Base-by-base conservation (phyloP, 345 rosid genomes). In the Garcia nutans region DNA sequence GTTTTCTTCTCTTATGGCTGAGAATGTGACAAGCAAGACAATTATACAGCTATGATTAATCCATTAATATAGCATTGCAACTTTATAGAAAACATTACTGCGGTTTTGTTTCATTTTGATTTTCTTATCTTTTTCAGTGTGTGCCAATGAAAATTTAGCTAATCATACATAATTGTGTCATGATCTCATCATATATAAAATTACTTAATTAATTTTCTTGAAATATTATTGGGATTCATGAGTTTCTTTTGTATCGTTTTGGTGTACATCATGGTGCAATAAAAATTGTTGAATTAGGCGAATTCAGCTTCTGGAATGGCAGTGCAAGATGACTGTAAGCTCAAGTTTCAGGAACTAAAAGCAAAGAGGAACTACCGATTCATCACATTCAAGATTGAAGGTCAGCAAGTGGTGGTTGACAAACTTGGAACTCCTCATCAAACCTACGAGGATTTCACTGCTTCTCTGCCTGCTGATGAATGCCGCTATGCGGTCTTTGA, bases 271-370 rank as follows among this genome's bases (percentile, higher is more conserved):
- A 37, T 37, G 55, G 13, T 42, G 24, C 16, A 16, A 61, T 13
- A 19, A 60, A n/a, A 47, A 61, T 10, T n/a, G 3, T 62, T 42
- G 80, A 65, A 24, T 7, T 74, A 95, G 99, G 91, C 99, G 70
- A 95, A 95, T 61, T 84, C 99, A 76, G 93, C 90, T 20, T 95
- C 99, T 23, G 99, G 99, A 81, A 93, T 93, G 99, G 96, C 93
- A 72, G 97, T 95, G 70, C 82, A 85, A 2, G 99, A 95, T 54
- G 96, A 88, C 6, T 95, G 99, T 79, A 93, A 95, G 94, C 87
- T 90, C 49, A 95, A 78, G 81, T 95, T 95, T 77, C 61, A 84
- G 83, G 99, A 95, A 78, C 91, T 95, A 61, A 95, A 95, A 76
- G 78, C 97, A 13, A 93, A 86, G 82, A 90, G 99, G 83, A 93